Evolutionary conservation across 192 early-diverging fungal genomes (phyloP), one percentile per base, ranked within the genome.

Genomic region (Mortierella claussenii): DNA sequence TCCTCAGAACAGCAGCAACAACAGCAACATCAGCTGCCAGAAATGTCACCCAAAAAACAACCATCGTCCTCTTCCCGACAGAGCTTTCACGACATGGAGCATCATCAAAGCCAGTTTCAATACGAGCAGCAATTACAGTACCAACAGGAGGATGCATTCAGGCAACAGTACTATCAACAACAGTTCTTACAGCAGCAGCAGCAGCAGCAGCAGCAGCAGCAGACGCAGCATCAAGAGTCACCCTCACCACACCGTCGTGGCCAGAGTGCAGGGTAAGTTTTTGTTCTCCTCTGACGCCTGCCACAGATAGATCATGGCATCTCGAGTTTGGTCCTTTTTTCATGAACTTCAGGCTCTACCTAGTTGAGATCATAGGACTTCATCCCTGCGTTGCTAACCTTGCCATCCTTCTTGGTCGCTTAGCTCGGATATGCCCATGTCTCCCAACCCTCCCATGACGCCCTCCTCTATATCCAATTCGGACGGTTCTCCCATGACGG

Each of bases 401-500:
- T n/a, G n/a, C n/a, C n/a, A n/a, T n/a, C n/a, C n/a, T n/a, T n/a
- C n/a, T n/a, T n/a, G n/a, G n/a, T n/a, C n/a, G n/a, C n/a, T 27
- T 57, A 76, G 73, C 23, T 76, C 57, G 51, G 73, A 76, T 18
- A 57, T 76, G 53, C 73, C 73, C 13, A 62, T 76, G 50, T 76
- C 73, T 18, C 73, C 73, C 17, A 66, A 76, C 26, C 73, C 73
- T 26, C 73, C 73, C 0, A 67, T 76, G 73, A 76, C 73, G 30
- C 73, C 73, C 1, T 76, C 73, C 3, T 76, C 73, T 5, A 56
- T 62, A 34, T 67, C 73, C 17, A 66, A 61, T 47, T 76, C 73
- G 44, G 65, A 76, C 10, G 64, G 65, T 4, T 76, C 73, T 3
- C 65, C 73, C 7, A 55, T 76, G 64, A 67, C 73, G 17, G 47